Base-by-base conservation (phyloP, 768 basidiomycete species). In the Boletus reticuloceps region DNA sequence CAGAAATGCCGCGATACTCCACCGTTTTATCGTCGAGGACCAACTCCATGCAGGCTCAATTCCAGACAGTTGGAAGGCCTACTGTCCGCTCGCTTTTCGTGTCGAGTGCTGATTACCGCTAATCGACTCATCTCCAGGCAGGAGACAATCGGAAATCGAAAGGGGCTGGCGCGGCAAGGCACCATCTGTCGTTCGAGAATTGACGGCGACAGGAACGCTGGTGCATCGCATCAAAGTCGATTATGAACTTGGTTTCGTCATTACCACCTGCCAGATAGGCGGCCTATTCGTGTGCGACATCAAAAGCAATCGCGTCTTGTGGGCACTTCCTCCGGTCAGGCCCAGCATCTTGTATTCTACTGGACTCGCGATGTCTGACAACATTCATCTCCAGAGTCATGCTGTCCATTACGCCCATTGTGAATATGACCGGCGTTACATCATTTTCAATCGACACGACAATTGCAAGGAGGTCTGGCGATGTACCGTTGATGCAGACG, bases 161-260 rank as follows among this genome's bases (percentile, higher is more conserved):
- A 72, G 66, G 29, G 79, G 77, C 40, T 90, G 88, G 88, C 59
- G 70, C 3, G 88, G 83, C 8, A 70, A 72, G 37, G 80, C 74
- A 0, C 73, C 76, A 3, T 80, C 81, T 12, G 58, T 58, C 4
- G 62, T 72, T 14, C 75, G 67, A 20, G 55, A 70, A n/a, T 68
- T 79, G 37, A 58, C 64, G 1, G 53, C 66, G 9, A 61, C 74
- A 7, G 74, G 77, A 20, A 58, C 59, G 25, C 61, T 65, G 5
- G 82, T 88, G 0, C 88, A 91, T 69, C 82, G 88, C 8, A 83
- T 91, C 72, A 92, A 92, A 70, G 79, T 88, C 20, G 91, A 93
- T 53, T 82, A 88, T 61, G 69, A 75, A 32, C 75, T 74, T 11
- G 81, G 82, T 4, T 75, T 86, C 22, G 72, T 86, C 47, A 80